Evolutionary conservation across 192 early-diverging fungal genomes (phyloP), one percentile per base, ranked within the genome.

Genomic region (Coemansia furcata): DNA sequence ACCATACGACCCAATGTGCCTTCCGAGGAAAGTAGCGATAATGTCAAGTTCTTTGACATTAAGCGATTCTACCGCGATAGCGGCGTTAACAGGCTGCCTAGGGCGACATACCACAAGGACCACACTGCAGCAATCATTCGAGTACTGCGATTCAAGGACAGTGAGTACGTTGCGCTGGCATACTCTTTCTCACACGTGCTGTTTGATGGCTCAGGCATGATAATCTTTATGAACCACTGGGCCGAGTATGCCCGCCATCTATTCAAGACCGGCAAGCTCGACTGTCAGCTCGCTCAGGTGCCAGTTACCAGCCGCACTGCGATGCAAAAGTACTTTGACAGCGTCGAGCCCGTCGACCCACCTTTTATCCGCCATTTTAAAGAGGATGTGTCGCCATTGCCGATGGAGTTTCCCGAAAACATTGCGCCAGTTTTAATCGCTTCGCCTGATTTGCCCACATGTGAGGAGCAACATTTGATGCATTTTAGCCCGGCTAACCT

Each of bases 391-490:
- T 32, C 74, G 7, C 62, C 40, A 11, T 58, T 60, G 15, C 21
- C 43, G 6, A 36, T 71, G 44, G 15, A 38, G 12, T 61, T 70
- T 35, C 65, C 75, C 0, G 57, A 33, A 7, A 46, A 60, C 29
- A 66, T 82, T 40, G 75, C 75, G 9, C 68, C 74, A 5, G 37
- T 82, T 11, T n/a, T 82, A 58, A 63, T 82, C 37, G 57, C 70
- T 9, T 38, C 80, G 9, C 74, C 74, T 2, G 80, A 82, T 26
- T 43, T 63, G 0, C 67, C 66, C 0, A 14, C 15, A 4, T 47
- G 68, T 15, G 62, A 70, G 36, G 62, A 82, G 29, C 80, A 82
- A 40, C 80, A 82, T 29, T 49, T 82, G 52, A 40, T 82, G 19
- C 80, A 82, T 46, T 64, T 82, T 36, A 71, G 30, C 1, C 44